phyloP scores from a whole-genome alignment of 371 early-diverging fungal species.

The Mortierella sp. region DNA sequence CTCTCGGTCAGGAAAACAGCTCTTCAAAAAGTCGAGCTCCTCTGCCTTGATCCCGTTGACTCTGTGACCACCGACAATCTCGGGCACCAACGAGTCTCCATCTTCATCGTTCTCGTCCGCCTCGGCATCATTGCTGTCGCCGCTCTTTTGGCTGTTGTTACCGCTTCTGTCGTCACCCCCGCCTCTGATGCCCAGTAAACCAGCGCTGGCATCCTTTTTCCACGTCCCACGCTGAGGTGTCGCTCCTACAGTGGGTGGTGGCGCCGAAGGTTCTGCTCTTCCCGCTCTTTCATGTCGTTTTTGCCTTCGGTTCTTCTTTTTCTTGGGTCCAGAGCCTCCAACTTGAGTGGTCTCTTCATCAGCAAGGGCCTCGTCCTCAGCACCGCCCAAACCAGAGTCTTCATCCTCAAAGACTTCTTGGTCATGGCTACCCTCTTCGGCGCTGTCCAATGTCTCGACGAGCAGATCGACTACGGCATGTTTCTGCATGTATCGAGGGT shows the following conservation, averaged over 20 bases:
- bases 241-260: not conserved
- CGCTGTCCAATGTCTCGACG: not conserved
- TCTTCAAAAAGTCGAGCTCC: constrained; percentile 46
- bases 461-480: constrained; percentile 3
- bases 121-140: not conserved
- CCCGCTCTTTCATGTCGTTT: constrained; percentile 7
- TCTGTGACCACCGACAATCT: not conserved
- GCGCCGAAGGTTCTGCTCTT: not conserved
- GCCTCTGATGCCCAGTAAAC: not conserved
- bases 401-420: not conserved
- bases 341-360: not conserved
- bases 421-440: not conserved
- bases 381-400: not conserved
- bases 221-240: not conserved
- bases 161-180: not conserved
- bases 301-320: constrained; percentile 21
- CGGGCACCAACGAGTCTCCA: not conserved
- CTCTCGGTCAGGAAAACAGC: constrained; percentile 51
- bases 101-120: not conserved
- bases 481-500: constrained; percentile 37
- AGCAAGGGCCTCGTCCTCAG: not conserved
- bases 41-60: constrained; percentile 22
- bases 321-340: not conserved
- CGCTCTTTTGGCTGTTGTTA: not conserved
- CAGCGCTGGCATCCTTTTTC: not conserved